Base-by-base conservation (phyloP, 2,329 filamentous ascomycete genomes). In the Zymoseptoria tritici region DNA sequence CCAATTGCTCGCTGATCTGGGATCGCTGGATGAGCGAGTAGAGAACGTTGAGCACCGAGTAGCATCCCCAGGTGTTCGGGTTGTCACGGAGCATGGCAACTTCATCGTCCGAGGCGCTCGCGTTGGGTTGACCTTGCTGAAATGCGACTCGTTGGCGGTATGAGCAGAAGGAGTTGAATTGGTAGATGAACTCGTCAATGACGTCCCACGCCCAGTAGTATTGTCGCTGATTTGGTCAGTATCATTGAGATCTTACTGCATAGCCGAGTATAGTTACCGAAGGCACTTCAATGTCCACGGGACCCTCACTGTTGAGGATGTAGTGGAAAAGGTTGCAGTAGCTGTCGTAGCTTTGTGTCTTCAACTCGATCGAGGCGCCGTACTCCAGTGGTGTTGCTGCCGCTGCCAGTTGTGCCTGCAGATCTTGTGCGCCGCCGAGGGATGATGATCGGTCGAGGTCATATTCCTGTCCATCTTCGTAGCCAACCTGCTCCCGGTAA, bases 131-230 rank as follows among this genome's bases (percentile, higher is more conserved):
- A 49, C 59, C 61, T 55, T 69, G 69, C 81, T 81, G 85, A 69
- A 91, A 85, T 65, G 94, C 94, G 68, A 96, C 86, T 67, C 91
- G 88, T 77, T 95, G 91, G 73, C 94, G 87, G 84, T 97, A 97
- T 64, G 91, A 91, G 76, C 91, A 97, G 83, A 99, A 99, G 61
- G 92, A 95, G 83, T 99, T 97, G 83, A 99, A 99, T 78, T 99
- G 94, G 82, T 99, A 99, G 80, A 99, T 97, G 81, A 99, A 99
- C 79, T 99, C 94, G 77, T 99, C 94, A 79, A 99, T 97, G 68
- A 97, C 93, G 77, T 99, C 94, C 94, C 94, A 99, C 50, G 94
- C 94, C 94, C 94, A 99, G 81, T 93, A 97, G 80, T 96, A 95
- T 91, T 97, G 60, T 55, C 59, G 52, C 49, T 53, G 22, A 5